Evolutionary conservation across 805 yeast species (phyloP), one percentile per base, ranked within the genome.

Genomic region (Candida dajiaensis): DNA sequence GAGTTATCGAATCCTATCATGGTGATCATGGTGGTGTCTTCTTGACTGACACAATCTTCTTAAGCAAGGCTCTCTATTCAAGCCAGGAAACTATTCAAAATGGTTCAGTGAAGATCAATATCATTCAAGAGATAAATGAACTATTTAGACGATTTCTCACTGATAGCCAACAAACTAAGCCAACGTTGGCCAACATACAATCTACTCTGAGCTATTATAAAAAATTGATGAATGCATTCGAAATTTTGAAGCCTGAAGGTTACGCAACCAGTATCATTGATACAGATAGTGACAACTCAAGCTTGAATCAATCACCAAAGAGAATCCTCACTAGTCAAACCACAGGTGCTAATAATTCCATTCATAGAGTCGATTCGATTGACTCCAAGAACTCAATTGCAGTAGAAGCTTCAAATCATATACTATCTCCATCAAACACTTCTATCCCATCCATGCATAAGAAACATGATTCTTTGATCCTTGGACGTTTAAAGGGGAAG

Each of bases 151-250:
- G 45, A 29, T 49, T 56, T 7, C 11, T 50, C 3, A 44, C 40
- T 15, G 51, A 50, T 12, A 44, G 36, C 15, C 6, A 40, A 11
- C 35, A 49, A 3, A 41, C 40, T 10, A 20, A 13, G 19, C 39
- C 39, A 8, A 36, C 12, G 10, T n/a, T 46, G 11, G 18, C 25
- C 3, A 37, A 31, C 1, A 49, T 58, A 6, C 50, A 51, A 6
- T 40, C 53, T 9, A 57, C 52, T 1, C 38, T 59, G 9, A 42
- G 35, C 7, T 59, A 59, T 37, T 59, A 59, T 35, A 48, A 49
- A 15, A 58, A 54, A 38, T 38, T 59, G 10, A 51, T 58, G 55
- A 52, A 51, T 41, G 63, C 63, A 6, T 59, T 57, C 43, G 59
- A 57, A 8, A 46, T 54, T 4, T 44, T 58, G 35, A 45, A 46